Evolutionary conservation across 2,329 filamentous ascomycete genomes (phyloP).

Genomic region (Rutstroemia sp.): DNA sequence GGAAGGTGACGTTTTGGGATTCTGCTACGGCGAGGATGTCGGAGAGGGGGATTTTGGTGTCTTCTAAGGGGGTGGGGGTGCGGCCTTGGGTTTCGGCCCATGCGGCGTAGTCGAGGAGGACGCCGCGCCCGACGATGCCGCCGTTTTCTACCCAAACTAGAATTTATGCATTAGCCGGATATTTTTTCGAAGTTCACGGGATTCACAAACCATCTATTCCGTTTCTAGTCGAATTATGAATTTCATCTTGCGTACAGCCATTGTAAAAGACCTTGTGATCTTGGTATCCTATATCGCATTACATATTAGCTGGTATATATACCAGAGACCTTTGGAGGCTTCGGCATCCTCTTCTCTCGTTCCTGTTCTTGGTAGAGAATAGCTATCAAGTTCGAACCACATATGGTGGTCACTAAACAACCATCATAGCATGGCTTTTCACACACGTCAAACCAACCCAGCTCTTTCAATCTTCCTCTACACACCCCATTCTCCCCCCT

Average conservation of each 20-base stretch:
- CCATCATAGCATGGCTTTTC: no score
- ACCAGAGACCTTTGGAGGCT: background rate
- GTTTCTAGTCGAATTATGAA: conserved; percentile 17
- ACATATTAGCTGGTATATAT: no score
- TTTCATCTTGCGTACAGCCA: conserved; percentile 25
- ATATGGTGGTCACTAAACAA: no score
- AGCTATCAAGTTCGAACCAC: background rate
- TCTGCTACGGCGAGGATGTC: conserved; percentile 30
- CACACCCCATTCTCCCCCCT: background rate
- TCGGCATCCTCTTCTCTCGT: no score
- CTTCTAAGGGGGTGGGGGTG: conserved; percentile 46
- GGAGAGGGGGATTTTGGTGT: conserved; percentile 20
- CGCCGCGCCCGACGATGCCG: conserved; percentile 42
- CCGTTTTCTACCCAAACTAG: conserved; percentile 34
- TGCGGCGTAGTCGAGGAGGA: conserved; percentile 42
- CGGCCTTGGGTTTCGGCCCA: conserved; percentile 53
- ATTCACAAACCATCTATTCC: conserved; percentile 21
- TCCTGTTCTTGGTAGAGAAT: background rate
- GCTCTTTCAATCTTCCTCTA: no score
- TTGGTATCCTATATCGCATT: conserved; percentile 24
- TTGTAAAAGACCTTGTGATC: conserved; percentile 30
- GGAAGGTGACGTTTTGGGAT: conserved; percentile 31
- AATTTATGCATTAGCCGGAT: no score
- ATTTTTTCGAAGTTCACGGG: background rate
- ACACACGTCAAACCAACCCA: no score